A percentile compares a stretch with the other conserved stretches of the same genome.
phyloP scores from a whole-genome alignment of 371 early-diverging fungal species.

The Apophysomyces ossiformis region DNA sequence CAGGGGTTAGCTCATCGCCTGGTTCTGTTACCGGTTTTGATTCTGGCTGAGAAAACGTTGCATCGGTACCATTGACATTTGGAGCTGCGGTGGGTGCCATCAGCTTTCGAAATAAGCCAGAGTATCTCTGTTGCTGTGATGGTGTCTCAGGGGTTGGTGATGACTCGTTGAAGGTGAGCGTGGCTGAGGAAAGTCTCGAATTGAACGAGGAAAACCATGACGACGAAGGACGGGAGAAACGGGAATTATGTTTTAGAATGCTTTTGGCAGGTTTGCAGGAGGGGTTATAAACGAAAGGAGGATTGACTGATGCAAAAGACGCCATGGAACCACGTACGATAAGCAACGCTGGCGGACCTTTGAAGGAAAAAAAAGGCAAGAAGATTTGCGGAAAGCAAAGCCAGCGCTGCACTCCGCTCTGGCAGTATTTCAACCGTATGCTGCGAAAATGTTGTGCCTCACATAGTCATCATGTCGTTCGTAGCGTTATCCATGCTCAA shows the following conservation, averaged over 20 bases:
- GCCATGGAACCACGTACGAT: conserved; percentile 18
- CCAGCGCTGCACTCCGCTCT: too few relatives aligned
- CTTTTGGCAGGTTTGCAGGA: conserved; percentile 38
- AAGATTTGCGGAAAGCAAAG: too few relatives aligned
- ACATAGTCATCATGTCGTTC: too few relatives aligned
- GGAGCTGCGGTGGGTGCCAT: conserved; percentile 10
- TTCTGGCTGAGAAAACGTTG: conserved; percentile 3
- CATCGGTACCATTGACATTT: not conserved
- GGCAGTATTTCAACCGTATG: too few relatives aligned
- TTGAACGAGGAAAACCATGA: conserved; percentile 34
- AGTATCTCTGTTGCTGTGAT: conserved; percentile 15
- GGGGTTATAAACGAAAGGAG: conserved; percentile 37
- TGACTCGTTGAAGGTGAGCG: conserved; percentile 27
- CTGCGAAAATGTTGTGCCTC: too few relatives aligned
- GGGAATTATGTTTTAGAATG: conserved; percentile 38
- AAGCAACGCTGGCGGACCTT: conserved; percentile 7
- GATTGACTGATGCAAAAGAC: conserved; percentile 31
- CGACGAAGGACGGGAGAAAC: conserved; percentile 21
- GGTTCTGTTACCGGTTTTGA: not conserved
- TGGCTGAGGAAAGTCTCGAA: conserved; percentile 27
- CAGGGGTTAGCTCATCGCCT: conserved; percentile 36
- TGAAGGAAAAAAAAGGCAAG: not conserved
- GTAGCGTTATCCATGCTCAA: too few relatives aligned
- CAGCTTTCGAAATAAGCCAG: conserved; percentile 26
- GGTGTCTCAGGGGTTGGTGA: conserved; percentile 12